Percentiles rank a stretch among this genome's conserved stretches.
phyloP scores from a whole-genome alignment of 2,329 filamentous ascomycete species.

The Aspergillaceae sp. region DNA sequence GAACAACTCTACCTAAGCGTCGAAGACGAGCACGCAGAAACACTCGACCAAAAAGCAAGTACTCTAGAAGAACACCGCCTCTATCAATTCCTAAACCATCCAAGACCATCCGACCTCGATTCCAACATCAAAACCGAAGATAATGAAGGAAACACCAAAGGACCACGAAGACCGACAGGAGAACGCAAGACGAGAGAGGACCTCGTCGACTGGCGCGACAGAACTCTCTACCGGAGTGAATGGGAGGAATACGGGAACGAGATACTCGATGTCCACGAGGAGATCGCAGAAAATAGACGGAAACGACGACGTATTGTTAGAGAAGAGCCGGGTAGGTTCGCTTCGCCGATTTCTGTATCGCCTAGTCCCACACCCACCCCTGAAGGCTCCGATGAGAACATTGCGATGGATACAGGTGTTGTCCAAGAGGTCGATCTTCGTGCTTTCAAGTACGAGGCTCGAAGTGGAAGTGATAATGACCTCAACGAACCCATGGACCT shows the following conservation, averaged over 20 bases:
- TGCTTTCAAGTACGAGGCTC: not conserved
- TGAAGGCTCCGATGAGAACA: not conserved
- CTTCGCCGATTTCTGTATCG: not conserved
- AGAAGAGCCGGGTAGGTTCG: not conserved
- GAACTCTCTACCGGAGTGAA: conserved; percentile 37
- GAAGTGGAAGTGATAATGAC: not conserved
- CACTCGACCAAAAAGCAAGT: conserved; percentile 40
- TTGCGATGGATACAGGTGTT: conserved; percentile 2
- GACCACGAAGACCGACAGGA: conserved; percentile 11
- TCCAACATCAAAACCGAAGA: conserved; percentile 16
- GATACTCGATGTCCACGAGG: conserved; percentile 19
- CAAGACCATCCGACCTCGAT: conserved; percentile 10
- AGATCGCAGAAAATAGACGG: conserved; percentile 20
- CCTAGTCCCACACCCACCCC: not conserved
- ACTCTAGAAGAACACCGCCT: conserved; percentile 39
- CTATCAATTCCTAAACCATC: conserved; percentile 33
- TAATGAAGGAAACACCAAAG: conserved; percentile 7
- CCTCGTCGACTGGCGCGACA: conserved; percentile 41
- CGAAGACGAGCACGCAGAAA: conserved; percentile 40
- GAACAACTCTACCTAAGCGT: conserved; percentile 16
- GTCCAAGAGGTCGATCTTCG: not conserved
- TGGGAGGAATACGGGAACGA: conserved; percentile 42
- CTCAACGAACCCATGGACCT: not conserved
- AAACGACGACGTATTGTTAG: conserved; percentile 19
- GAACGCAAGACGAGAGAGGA: conserved; percentile 29